Percentiles rank a stretch among this genome's conserved stretches.
Conservation (phyloP, 139 green algal species). For the Limnomonas spitsbergensis region DNA sequence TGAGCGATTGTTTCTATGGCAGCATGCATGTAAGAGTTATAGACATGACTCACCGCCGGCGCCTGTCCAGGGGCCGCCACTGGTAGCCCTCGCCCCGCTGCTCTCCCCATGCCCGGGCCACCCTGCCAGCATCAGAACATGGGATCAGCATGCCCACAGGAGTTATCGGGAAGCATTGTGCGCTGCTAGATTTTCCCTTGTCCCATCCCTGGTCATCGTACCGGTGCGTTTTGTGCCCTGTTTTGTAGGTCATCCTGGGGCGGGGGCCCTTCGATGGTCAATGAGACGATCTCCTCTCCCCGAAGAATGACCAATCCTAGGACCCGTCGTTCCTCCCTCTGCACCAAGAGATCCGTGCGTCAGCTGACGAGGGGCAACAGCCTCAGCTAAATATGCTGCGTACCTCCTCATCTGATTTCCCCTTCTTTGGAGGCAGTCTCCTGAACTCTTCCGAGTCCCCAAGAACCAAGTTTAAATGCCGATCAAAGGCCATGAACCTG, state of each 20-base stretch:
- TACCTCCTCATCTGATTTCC: constrained; percentile 76
- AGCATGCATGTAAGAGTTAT: too few species aligned
- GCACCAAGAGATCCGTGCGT: constrained; percentile 19
- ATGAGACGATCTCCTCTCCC: constrained; percentile 90
- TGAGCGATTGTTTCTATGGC: too few species aligned
- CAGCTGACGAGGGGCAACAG: not conserved
- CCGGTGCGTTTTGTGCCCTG: constrained; percentile 50
- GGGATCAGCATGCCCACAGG: too few species aligned
- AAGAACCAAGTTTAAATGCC: constrained; percentile 98
- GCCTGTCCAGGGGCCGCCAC: constrained; percentile 67
- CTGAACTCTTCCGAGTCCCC: constrained; percentile 95
- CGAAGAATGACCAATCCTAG: constrained; percentile 93
- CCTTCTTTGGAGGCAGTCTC: constrained; percentile 92
- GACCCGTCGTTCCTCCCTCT: constrained; percentile 87
- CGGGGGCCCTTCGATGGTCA: constrained; percentile 94
- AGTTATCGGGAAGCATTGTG: too few species aligned
- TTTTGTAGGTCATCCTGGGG: constrained; percentile 68
- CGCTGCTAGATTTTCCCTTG: too few species aligned
- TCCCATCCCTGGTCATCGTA: constrained; percentile 24
- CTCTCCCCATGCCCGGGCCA: constrained; percentile 78
- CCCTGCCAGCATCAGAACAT: constrained; percentile 27
- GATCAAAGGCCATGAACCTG: constrained; percentile 99
- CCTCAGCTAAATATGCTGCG: not conserved
- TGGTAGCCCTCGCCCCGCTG: constrained; percentile 78
- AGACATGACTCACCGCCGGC: constrained; percentile 53